These are phyloP conservation scores for Aureobasidium namibiae DNA, from an alignment of 2,329 filamentous ascomycete genomes.

Conservation along the genomic window DNA sequence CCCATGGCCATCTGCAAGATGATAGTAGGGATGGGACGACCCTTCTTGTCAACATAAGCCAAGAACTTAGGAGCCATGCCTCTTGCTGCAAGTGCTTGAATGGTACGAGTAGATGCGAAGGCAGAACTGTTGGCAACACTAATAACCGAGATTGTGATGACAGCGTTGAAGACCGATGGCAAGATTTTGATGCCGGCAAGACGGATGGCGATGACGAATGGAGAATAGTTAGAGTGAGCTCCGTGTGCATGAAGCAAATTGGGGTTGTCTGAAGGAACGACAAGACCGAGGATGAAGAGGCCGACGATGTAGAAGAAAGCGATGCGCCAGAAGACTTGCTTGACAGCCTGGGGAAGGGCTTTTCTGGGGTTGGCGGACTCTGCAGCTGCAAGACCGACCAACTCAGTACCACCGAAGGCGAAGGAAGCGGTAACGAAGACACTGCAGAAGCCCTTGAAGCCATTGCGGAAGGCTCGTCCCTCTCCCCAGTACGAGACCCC, in stretches of 20 bases:
- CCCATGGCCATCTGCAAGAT: constrained; percentile 56
- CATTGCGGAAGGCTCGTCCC: constrained; percentile 39
- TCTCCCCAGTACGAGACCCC: constrained; percentile 45
- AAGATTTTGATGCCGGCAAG: constrained; percentile 51
- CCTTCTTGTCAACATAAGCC: constrained; percentile 73
- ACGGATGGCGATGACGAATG: constrained; percentile 56
- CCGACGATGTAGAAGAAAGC: constrained; percentile 20
- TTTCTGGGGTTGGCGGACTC: constrained; percentile 42
- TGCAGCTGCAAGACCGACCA: constrained; percentile 42
- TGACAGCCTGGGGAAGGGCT: constrained; percentile 22
- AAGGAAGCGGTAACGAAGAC: constrained; percentile 60
- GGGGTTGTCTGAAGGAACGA: constrained; percentile 18
- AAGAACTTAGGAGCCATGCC: constrained; percentile 69
- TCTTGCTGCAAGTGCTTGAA: constrained; percentile 35
- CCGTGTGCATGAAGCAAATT: constrained; percentile 26
- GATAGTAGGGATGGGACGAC: constrained; percentile 70
- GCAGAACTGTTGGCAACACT: constrained; percentile 49
- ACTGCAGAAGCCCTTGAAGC: constrained; percentile 56
- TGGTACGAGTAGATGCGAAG: constrained; percentile 48
- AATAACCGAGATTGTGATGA: constrained; percentile 52
- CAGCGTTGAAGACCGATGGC: constrained; percentile 56
- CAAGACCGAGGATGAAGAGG: constrained; percentile 19
- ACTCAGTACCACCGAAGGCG: constrained; percentile 54
- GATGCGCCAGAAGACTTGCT: constrained; percentile 21
- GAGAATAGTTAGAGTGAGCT: constrained; percentile 40